Evolutionary conservation across 768 basidiomycete species (phyloP).

Genomic region (Termitomyces sp.): DNA sequence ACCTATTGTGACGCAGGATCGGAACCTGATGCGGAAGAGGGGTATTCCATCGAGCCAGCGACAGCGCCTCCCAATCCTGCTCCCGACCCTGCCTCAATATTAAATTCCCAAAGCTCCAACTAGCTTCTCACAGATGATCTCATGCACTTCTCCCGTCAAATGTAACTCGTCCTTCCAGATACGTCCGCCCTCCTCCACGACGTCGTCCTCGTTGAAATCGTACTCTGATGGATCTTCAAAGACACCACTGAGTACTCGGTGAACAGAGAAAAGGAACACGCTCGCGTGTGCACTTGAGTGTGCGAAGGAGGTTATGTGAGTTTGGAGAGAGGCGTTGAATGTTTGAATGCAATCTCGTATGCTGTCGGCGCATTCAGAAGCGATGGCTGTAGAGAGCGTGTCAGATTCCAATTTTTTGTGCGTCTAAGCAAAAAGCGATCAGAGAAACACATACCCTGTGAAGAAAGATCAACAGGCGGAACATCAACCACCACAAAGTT

Average conservation of each 20-base stretch:
- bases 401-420: neutral
- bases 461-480: conserved; percentile 5
- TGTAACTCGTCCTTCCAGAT: conserved; percentile 7
- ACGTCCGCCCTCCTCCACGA: neutral
- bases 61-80: too few species aligned
- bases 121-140: neutral
- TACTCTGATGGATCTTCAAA: conserved; percentile 1
- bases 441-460: neutral
- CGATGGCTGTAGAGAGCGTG: neutral
- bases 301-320: neutral
- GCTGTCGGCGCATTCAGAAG: neutral
- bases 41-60: too few species aligned
- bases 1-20: too few species aligned
- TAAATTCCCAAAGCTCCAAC: too few species aligned
- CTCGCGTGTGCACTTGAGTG: neutral
- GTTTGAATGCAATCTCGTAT: neutral
- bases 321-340: conserved; percentile 2
- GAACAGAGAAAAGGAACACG: conserved; percentile 2
- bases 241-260: conserved; percentile 2
- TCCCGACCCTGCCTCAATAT: too few species aligned
- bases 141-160: conserved; percentile 4
- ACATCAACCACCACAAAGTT: conserved; percentile 8
- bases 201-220: conserved; percentile 3
- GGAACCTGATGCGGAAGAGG: too few species aligned
- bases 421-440: neutral